phyloP scores from a whole-genome alignment of 2,329 filamentous ascomycete species.

The Phyllosticta ampelicida region DNA sequence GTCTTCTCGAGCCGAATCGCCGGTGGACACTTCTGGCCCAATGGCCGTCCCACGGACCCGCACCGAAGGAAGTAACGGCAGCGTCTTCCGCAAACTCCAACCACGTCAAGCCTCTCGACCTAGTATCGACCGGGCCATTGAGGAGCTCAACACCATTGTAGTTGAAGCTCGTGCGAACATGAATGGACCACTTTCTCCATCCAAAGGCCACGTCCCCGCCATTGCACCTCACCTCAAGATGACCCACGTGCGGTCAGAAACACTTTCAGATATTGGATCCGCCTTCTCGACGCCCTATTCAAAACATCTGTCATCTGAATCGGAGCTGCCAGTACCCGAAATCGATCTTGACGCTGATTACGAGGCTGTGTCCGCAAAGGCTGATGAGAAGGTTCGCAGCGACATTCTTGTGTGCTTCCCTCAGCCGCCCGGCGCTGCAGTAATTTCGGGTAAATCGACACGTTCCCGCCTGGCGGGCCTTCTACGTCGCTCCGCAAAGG shows the following conservation, averaged over 20 bases:
- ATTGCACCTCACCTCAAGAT: constrained; percentile 36
- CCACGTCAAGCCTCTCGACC: constrained; percentile 27
- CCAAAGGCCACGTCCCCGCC: constrained; percentile 34
- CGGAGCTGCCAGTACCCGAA: not conserved
- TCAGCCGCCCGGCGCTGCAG: not conserved
- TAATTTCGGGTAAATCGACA: not conserved
- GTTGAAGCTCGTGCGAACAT: constrained; percentile 31
- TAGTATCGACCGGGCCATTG: constrained; percentile 36
- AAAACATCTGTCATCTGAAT: constrained; percentile 1
- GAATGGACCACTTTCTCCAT: constrained; percentile 21
- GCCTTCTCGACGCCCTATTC: constrained; percentile 33
- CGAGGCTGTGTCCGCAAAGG: not conserved
- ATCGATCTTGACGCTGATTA: not conserved
- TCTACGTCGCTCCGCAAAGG: not conserved
- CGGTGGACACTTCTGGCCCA: not conserved
- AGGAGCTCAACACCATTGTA: constrained; percentile 39
- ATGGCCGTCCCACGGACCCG: constrained; percentile 1
- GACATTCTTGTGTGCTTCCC: not conserved
- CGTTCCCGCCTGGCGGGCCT: not conserved
- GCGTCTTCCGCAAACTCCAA: constrained; percentile 18
- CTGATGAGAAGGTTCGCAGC: not conserved
- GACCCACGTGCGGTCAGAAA: constrained; percentile 34
- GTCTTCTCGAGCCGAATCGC: not conserved
- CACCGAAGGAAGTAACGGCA: not conserved
- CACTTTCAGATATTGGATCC: constrained; percentile 38